Percentiles rank a stretch among this genome's conserved stretches.
These are phyloP conservation scores for Trichoderma hamatum DNA, from an alignment of 2,329 filamentous ascomycete species.

Conservation along the genomic window DNA sequence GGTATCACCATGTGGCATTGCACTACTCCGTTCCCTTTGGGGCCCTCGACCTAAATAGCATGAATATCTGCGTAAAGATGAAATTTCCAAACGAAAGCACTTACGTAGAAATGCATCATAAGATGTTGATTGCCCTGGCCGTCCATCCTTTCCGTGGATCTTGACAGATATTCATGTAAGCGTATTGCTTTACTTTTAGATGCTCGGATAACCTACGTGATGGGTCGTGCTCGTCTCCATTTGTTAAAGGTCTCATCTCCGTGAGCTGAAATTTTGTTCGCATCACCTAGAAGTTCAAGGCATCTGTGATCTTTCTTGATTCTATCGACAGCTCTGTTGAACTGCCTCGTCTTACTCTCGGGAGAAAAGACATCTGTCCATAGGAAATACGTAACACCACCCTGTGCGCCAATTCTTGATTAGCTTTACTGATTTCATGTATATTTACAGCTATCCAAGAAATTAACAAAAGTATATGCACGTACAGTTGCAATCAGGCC, in stretches of 20 bases:
- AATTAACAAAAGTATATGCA: background rate
- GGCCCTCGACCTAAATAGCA: constrained; percentile 70
- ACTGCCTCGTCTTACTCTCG: constrained; percentile 83
- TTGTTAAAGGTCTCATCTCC: constrained; percentile 81
- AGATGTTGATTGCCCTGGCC: constrained; percentile 77
- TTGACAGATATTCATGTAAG: constrained; percentile 42
- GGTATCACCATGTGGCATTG: constrained; percentile 76
- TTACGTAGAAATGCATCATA: constrained; percentile 80
- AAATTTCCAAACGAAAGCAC: constrained; percentile 33
- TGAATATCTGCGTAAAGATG: background rate
- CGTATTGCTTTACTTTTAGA: background rate
- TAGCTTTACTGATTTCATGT: background rate
- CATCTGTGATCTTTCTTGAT: constrained; percentile 75
- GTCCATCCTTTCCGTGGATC: constrained; percentile 70
- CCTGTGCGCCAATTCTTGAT: constrained; percentile 48
- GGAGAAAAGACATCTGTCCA: constrained; percentile 83
- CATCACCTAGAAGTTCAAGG: constrained; percentile 72
- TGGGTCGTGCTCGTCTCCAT: constrained; percentile 70
- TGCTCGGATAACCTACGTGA: constrained; percentile 50
- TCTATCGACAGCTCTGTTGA: constrained; percentile 81
- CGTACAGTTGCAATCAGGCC: constrained; percentile 76
- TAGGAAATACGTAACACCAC: constrained; percentile 75
- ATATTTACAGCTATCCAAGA: background rate
- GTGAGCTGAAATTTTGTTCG: constrained; percentile 75
- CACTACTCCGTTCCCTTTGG: constrained; percentile 71